These are phyloP conservation scores for Tagetes patula DNA, from an alignment of 129 eudicot species.

Conservation along the genomic window DNA sequence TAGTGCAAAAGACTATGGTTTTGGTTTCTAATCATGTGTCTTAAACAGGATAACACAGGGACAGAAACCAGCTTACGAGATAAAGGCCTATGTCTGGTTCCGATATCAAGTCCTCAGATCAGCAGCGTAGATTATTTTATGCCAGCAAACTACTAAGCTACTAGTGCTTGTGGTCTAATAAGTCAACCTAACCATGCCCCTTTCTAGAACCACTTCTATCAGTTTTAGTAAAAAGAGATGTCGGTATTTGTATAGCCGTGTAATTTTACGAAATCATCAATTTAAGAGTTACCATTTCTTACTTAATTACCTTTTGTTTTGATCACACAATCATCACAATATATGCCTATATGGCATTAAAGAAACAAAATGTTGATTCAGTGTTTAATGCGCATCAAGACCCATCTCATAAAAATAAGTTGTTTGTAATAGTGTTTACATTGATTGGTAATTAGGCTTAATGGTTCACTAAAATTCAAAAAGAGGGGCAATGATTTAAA, in stretches of 20 bases:
- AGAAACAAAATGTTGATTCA: too few relatives aligned
- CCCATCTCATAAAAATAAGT: too few relatives aligned
- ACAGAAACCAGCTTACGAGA: constrained; percentile 29
- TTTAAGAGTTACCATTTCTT: neutral
- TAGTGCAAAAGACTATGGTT: neutral
- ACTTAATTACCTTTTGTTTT: constrained; percentile 4
- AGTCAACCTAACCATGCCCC: constrained; percentile 23
- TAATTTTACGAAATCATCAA: constrained; percentile 2
- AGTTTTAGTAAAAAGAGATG: constrained; percentile 18
- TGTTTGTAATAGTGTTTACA: neutral
- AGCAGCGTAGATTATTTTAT: constrained; percentile 12
- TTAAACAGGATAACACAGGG: constrained; percentile 31
- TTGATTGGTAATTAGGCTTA: neutral
- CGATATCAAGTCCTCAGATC: constrained; percentile 37
- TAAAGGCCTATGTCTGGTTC: constrained; percentile 60
- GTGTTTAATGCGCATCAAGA: too few relatives aligned
- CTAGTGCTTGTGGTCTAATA: constrained; percentile 15
- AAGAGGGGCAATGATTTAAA: neutral
- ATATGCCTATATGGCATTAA: neutral
- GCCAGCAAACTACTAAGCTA: constrained; percentile 25
- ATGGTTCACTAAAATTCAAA: neutral
- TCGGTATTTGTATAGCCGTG: constrained; percentile 34
- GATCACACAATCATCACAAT: neutral
- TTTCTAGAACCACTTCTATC: constrained; percentile 13
- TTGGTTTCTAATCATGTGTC: constrained; percentile 5